Percentiles rank a stretch among this genome's conserved stretches.
phyloP scores from a whole-genome alignment of 2,329 filamentous ascomycete genomes.

The Diaporthe sp. region DNA sequence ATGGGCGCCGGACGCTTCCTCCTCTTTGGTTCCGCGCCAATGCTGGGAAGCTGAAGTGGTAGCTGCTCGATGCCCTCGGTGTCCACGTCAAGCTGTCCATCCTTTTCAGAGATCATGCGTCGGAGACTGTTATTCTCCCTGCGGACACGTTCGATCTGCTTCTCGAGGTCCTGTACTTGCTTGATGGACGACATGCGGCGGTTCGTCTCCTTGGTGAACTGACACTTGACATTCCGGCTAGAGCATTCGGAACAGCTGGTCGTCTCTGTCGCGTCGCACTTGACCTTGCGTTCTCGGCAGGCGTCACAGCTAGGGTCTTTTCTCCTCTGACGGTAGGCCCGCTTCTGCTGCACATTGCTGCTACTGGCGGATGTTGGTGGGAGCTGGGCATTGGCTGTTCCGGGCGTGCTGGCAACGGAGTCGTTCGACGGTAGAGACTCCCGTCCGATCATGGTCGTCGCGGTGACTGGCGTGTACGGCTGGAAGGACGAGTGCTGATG shows the following conservation, averaged over 20 bases:
- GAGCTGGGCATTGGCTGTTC: constrained; percentile 55
- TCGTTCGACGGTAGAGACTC: constrained; percentile 73
- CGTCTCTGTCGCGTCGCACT: constrained; percentile 97
- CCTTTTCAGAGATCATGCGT: constrained; percentile 70
- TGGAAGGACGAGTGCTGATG: constrained; percentile 61
- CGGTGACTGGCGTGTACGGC: constrained; percentile 66
- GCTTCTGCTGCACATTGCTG: constrained; percentile 76
- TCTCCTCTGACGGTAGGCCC: constrained; percentile 92
- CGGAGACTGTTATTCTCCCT: constrained; percentile 84
- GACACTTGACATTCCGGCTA: constrained; percentile 95
- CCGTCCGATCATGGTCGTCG: constrained; percentile 66
- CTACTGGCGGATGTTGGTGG: constrained; percentile 46
- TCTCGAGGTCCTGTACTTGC: constrained; percentile 97
- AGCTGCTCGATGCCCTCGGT: constrained; percentile 64
- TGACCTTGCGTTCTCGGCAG: constrained; percentile 87
- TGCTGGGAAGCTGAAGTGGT: constrained; percentile 72
- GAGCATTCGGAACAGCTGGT: constrained; percentile 97
- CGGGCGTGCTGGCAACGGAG: constrained; percentile 69
- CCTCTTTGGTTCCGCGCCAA: constrained; percentile 76
- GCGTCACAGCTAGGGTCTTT: constrained; percentile 99
- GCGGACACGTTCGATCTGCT: constrained; percentile 85
- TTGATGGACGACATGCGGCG: constrained; percentile 99
- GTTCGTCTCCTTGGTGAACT: constrained; percentile 99
- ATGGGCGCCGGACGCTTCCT: constrained; percentile 72
- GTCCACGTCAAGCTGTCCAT: constrained; percentile 55